Evolutionary conservation across 73 alveolate species (phyloP).

Genomic region (Blepharisma japonicum): DNA sequence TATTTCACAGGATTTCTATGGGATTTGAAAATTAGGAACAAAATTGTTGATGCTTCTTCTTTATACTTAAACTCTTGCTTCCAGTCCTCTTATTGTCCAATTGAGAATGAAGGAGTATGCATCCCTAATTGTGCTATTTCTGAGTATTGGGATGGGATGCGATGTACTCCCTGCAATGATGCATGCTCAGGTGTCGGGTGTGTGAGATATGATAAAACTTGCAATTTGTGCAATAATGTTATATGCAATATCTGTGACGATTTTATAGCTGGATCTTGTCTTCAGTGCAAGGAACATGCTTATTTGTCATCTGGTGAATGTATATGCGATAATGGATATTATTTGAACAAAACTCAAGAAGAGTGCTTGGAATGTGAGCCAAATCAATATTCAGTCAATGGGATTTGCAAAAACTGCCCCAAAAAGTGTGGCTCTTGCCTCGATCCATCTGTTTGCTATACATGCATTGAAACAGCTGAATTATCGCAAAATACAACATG

Average conservation of each 20-base stretch:
- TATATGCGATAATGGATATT: background rate
- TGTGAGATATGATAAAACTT: background rate
- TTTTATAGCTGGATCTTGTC: background rate
- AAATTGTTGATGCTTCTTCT: background rate
- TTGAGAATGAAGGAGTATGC: background rate
- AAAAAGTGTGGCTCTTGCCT: too few relatives aligned
- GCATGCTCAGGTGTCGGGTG: background rate
- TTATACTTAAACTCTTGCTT: background rate
- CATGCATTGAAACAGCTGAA: too few relatives aligned
- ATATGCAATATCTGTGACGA: background rate
- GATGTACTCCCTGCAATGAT: background rate
- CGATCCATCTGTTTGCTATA: too few relatives aligned
- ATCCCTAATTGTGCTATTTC: background rate
- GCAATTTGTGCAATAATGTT: slow-evolving; percentile 1
- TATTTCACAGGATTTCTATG: background rate
- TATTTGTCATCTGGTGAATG: background rate
- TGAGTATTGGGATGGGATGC: background rate
- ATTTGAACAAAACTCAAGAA: too few relatives aligned
- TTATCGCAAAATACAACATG: too few relatives aligned
- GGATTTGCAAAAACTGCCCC: too few relatives aligned
- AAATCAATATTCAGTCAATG: too few relatives aligned
- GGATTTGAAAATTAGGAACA: background rate
- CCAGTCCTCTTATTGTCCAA: background rate
- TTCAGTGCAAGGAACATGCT: background rate
- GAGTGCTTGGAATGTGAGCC: too few relatives aligned